A percentile compares a stretch with the other conserved stretches of the same genome.
These are phyloP conservation scores for Alnus glutinosa DNA, from an alignment of 306 rosid species.

Conservation along the genomic window DNA sequence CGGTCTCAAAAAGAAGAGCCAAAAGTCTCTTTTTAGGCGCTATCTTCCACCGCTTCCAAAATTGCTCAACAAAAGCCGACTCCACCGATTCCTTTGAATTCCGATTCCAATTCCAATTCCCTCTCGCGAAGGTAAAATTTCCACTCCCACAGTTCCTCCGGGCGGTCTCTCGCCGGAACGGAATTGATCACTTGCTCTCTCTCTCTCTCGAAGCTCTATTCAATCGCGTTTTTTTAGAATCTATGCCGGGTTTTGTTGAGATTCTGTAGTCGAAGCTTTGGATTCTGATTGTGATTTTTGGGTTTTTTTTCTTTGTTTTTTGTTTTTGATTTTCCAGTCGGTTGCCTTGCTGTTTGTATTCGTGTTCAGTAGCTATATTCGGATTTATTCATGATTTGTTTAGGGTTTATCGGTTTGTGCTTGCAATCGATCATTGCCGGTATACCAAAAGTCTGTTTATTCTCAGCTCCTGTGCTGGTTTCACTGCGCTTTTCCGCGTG, in stretches of 20 bases:
- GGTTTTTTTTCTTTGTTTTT: too few species aligned
- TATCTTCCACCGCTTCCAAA: not conserved
- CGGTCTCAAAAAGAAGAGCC: not conserved
- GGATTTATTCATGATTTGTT: not conserved
- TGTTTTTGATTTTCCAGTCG: not conserved
- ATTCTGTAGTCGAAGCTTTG: not conserved
- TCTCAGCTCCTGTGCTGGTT: not conserved
- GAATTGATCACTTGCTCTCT: not conserved
- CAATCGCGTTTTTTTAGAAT: not conserved
- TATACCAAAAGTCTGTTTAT: not conserved
- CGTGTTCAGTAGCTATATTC: not conserved
- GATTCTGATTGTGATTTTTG: not conserved
- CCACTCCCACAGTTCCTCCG: not conserved
- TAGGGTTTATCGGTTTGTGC: not conserved
- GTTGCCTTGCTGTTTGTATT: not conserved
- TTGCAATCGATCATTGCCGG: not conserved
- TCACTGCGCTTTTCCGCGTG: not conserved
- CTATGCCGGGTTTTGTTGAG: not conserved
- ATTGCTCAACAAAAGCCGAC: conserved; percentile 8
- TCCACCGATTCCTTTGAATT: conserved; percentile 26
- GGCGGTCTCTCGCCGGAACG: conserved; percentile 9
- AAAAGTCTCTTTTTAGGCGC: not conserved
- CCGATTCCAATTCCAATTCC: conserved; percentile 19
- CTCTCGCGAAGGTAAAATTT: not conserved
- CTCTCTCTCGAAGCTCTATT: not conserved